Evolutionary conservation across 208 protist genomes (phyloP).

Genomic region (Acanthamoeba lenticulata): DNA sequence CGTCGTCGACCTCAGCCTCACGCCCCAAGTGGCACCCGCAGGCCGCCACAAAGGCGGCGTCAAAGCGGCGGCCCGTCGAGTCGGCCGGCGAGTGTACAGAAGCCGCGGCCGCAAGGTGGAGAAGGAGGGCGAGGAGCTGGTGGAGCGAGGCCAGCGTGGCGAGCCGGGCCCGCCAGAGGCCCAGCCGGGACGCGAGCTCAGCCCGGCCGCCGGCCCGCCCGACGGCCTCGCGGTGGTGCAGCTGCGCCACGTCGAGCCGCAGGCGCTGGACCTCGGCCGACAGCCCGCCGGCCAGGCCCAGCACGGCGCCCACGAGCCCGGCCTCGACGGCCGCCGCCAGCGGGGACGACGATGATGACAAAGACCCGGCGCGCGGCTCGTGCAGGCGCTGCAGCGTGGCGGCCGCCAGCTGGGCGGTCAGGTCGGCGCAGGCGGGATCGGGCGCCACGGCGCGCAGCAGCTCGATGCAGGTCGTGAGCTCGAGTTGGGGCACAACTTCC

Average conservation of each 20-base stretch:
- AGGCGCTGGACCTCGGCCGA: not conserved
- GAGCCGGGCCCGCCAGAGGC: not conserved
- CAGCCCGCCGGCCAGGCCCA: not conserved
- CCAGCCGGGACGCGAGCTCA: not conserved
- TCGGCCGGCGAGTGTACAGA: not conserved
- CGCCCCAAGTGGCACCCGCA: not conserved
- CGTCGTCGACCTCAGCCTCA: no score
- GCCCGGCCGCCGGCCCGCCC: not conserved
- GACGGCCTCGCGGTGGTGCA: not conserved
- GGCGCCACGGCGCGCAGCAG: not conserved
- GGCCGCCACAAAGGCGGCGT: not conserved
- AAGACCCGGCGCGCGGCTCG: not conserved
- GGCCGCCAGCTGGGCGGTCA: not conserved
- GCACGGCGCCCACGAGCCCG: not conserved
- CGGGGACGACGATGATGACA: not conserved
- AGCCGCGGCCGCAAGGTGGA: not conserved
- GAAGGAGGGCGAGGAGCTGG: not conserved
- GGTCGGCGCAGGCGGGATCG: not conserved
- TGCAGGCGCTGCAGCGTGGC: not conserved
- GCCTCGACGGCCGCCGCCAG: not conserved
- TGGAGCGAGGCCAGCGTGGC: not conserved
- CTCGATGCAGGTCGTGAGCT: not conserved
- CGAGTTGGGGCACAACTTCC: not conserved
- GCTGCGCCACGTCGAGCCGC: not conserved
- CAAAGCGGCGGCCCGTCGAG: not conserved